These are phyloP conservation scores for Curvularia eragrostidis DNA, from an alignment of 2,329 filamentous ascomycete genomes.

Conservation along the genomic window DNA sequence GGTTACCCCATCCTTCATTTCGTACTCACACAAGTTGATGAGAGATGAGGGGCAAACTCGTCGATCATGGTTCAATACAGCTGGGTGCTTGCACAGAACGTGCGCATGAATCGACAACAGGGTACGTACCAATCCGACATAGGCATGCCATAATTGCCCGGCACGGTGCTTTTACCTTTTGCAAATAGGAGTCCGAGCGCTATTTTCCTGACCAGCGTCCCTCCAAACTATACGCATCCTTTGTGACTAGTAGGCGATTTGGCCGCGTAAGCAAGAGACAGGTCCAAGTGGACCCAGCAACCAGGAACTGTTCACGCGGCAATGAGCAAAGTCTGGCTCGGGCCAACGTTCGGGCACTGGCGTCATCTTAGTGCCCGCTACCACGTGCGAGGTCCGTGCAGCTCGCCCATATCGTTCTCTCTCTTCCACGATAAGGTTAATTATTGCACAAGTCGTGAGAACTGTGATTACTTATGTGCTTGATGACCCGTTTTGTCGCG, in stretches of 20 bases:
- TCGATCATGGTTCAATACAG: slow-evolving; percentile 1
- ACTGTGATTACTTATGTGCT: neutral
- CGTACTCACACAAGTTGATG: neutral
- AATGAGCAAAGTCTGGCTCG: neutral
- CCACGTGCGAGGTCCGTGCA: neutral
- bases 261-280: neutral
- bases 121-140: neutral
- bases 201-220: neutral
- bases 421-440: neutral
- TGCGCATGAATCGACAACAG: neutral
- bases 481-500: neutral
- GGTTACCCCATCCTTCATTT: neutral
- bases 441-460: neutral
- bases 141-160: neutral
- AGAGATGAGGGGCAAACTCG: neutral
- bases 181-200: neutral
- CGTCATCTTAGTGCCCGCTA: slow-evolving; percentile 2
- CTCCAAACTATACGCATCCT: neutral
- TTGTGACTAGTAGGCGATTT: neutral
- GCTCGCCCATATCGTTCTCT: neutral
- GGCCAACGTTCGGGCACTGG: slow-evolving; percentile 1
- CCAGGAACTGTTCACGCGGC: neutral
- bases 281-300: neutral
- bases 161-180: neutral
- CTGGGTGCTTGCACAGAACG: neutral